phyloP scores from a whole-genome alignment of 768 basidiomycete genomes.

The Daedaleopsis sinensis region DNA sequence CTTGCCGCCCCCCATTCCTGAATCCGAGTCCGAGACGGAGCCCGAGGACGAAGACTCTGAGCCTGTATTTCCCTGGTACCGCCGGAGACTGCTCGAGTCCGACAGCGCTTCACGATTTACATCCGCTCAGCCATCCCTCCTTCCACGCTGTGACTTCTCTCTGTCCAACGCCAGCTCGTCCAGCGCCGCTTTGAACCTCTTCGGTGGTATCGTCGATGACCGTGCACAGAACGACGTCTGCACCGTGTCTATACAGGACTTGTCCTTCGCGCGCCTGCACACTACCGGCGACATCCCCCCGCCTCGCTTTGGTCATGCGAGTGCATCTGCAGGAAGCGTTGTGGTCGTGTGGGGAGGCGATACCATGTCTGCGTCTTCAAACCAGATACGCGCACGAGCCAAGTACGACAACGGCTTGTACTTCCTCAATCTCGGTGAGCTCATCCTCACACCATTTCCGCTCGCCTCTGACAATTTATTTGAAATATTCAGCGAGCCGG shows the following conservation, averaged over 20 bases:
- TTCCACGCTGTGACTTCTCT: conserved; percentile 20
- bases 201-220: conserved; percentile 92
- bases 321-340: conserved; percentile 90
- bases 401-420: conserved; percentile 79
- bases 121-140: conserved; percentile 1
- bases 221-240: conserved; percentile 88
- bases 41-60: not conserved
- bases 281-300: conserved; percentile 84
- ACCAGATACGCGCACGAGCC: conserved; percentile 64
- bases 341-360: conserved; percentile 99
- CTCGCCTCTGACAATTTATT: not conserved
- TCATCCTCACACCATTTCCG: not conserved
- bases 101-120: not conserved
- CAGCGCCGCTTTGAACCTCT: conserved; percentile 65
- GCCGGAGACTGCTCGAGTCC: conserved; percentile 5
- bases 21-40: not conserved
- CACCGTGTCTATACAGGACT: conserved; percentile 71
- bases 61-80: conserved; percentile 9
- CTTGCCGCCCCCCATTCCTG: not conserved
- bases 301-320: conserved; percentile 89
- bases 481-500: conserved; percentile 63
- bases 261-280: conserved; percentile 77
- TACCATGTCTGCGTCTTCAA: conserved; percentile 69
- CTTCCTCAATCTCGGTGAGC: conserved; percentile 86
- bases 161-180: conserved; percentile 7